Evolutionary conservation across 2,329 filamentous ascomycete species (phyloP), one percentile per base, ranked within the genome.

Genomic region (Fusarium domesticum): DNA sequence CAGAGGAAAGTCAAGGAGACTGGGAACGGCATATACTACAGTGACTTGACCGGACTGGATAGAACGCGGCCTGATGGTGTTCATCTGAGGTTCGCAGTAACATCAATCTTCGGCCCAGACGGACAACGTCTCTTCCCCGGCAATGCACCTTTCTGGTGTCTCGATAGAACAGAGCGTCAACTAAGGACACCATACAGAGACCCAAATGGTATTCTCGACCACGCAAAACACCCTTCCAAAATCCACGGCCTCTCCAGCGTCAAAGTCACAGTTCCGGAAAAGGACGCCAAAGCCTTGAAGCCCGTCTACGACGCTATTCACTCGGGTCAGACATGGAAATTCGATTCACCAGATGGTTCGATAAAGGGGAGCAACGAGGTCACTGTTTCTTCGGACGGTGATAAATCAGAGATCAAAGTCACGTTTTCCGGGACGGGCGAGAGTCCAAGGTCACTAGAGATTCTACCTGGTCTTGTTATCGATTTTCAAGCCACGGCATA

Each of bases 81-180:
- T 2, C 71, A 76, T 23, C 62, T 86, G 20, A 69, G 77, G 46
- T 87, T 83, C 81, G 71, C 75, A 18, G 74, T 81, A 18, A 77
- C 79, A 15, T 70, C 72, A 1, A 61, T 68, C 0, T 65, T 66
- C 11, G 60, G 48, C 25, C 47, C 46, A 0, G 37, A 46, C 1
- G 54, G 56, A 5, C 35, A 44, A 3, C 50, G 53, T 1, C 51
- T 69, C 1, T 63, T 67, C 7, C 66, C 76, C 1, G 80, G 82
- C 0, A 65, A 66, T 12, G 58, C 82, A 10, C 84, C 83, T 0
- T 87, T 87, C 54, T 87, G 77, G 72, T 84, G 80, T 56, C 72
- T 85, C 36, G 84, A 87, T 59, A 64, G 78, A 11, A 85, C 83
- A 2, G 65, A 73, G 3, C 63, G 83, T 6, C 53, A 65, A n/a